Conservation (phyloP, 441 rosid species). For the Mallotus japonicus region DNA sequence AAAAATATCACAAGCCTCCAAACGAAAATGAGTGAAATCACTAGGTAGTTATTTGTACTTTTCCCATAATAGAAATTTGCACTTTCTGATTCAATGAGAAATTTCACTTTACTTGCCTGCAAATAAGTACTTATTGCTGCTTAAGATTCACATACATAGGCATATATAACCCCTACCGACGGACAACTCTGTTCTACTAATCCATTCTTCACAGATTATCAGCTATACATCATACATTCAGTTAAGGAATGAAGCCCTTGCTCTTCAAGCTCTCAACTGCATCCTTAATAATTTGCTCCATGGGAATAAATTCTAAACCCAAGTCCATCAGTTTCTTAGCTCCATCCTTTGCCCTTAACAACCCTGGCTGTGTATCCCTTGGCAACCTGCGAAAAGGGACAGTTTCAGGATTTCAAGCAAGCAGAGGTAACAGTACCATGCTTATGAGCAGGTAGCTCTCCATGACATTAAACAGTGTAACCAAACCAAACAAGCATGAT, state of each 20-base stretch:
- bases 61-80: too few relatives aligned
- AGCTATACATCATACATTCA: not conserved
- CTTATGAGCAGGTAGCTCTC: not conserved
- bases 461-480: not conserved
- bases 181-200: not conserved
- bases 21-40: too few relatives aligned
- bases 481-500: not conserved
- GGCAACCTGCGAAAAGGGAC: constrained; percentile 48
- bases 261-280: constrained; percentile 70
- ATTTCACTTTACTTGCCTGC: too few relatives aligned
- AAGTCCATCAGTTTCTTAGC: constrained; percentile 69
- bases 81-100: too few relatives aligned
- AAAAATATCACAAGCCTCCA: too few relatives aligned
- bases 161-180: too few relatives aligned
- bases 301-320: constrained; percentile 70
- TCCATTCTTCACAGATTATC: not conserved
- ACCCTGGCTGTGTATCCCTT: constrained; percentile 70
- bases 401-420: not conserved
- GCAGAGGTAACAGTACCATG: not conserved
- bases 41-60: too few relatives aligned
- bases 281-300: constrained; percentile 85
- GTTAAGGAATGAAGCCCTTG: constrained; percentile 55
- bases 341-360: constrained; percentile 64
- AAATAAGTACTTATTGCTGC: too few relatives aligned
- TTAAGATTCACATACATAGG: too few relatives aligned